Conservation (phyloP, 139 green algal species). For the Tetraselmis chui region DNA sequence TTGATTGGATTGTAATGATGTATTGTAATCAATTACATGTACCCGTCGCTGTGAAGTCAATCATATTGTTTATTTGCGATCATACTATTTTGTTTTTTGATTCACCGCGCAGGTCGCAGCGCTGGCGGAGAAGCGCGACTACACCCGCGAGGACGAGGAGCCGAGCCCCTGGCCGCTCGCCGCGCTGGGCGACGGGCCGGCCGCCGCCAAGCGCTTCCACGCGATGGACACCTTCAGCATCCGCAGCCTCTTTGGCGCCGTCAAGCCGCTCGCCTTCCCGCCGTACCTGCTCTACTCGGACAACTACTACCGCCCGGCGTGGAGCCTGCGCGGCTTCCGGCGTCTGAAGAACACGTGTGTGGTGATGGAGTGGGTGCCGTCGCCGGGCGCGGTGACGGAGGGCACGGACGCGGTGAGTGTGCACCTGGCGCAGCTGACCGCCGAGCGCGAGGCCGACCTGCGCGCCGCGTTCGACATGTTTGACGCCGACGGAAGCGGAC, state of each 20-base stretch:
- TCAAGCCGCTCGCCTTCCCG: background rate
- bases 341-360: slow-evolving; percentile 22
- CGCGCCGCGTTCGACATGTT: background rate
- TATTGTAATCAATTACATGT: no score
- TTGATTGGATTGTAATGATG: no score
- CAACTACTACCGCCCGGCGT: background rate
- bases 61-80: no score
- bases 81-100: no score
- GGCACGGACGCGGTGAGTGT: background rate
- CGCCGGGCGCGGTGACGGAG: background rate
- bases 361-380: slow-evolving; percentile 19
- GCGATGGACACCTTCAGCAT: slow-evolving; percentile 14
- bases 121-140: no score
- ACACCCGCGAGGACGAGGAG: slow-evolving; percentile 17
- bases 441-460: background rate
- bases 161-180: slow-evolving; percentile 3
- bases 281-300: background rate
- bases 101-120: no score
- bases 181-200: background rate
- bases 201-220: slow-evolving; percentile 6
- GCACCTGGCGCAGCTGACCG: background rate
- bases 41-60: no score
- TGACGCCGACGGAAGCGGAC: background rate
- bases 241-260: background rate
- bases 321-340: background rate